phyloP scores from a whole-genome alignment of 179 eudicot genomes.

The Spinacia oleracea region DNA sequence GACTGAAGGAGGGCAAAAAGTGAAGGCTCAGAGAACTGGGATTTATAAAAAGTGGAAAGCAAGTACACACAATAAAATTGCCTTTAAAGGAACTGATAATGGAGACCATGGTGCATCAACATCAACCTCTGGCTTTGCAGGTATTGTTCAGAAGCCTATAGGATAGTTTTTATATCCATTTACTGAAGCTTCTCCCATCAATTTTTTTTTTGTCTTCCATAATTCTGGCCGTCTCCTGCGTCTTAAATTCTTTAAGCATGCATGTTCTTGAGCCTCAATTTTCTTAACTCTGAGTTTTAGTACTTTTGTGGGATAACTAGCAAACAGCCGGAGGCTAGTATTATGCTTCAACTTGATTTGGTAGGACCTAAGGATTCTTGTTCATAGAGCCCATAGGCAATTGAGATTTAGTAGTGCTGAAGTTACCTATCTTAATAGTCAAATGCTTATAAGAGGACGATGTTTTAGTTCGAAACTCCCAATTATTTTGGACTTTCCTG shows the following conservation, averaged over 20 bases:
- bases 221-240: not conserved
- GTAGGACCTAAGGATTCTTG: not conserved
- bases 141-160: slow-evolving; percentile 30
- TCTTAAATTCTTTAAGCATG: not conserved
- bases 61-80: slow-evolving; percentile 59
- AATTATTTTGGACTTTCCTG: not conserved
- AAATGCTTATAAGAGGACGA: not conserved
- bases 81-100: slow-evolving; percentile 43
- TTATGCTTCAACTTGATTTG: not conserved
- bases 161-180: not conserved
- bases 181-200: too few species aligned
- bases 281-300: not conserved
- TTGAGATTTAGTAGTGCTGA: not conserved
- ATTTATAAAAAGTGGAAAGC: slow-evolving; percentile 90
- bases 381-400: not conserved
- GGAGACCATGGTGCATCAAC: slow-evolving; percentile 44
- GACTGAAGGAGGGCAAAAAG: slow-evolving; percentile 76
- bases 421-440: not conserved
- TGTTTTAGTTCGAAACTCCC: not conserved
- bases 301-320: not conserved
- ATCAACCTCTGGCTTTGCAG: slow-evolving; percentile 41
- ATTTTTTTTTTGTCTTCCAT: not conserved
- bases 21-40: slow-evolving; percentile 68
- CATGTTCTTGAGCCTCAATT: not conserved
- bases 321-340: not conserved